These are phyloP conservation scores for Quercus phellos DNA, from an alignment of 331 rosid genomes.

Conservation along the genomic window DNA sequence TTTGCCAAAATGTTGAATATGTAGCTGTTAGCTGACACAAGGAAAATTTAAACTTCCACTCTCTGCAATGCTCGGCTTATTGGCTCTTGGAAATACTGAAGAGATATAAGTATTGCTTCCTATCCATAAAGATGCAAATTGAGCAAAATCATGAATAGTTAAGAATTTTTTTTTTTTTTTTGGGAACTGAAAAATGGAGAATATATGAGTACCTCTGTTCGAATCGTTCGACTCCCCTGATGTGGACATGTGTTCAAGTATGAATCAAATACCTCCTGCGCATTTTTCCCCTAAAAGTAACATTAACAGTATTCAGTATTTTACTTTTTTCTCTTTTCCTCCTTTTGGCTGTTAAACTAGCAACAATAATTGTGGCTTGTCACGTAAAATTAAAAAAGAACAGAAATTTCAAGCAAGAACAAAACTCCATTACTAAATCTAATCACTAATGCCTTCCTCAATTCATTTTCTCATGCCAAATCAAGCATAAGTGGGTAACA, in stretches of 20 bases:
- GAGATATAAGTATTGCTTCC: slow-evolving; percentile 92
- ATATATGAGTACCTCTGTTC: slow-evolving; percentile 64
- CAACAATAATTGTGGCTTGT: background rate
- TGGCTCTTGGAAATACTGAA: slow-evolving; percentile 93
- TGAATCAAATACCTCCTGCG: slow-evolving; percentile 43
- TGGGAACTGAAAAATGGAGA: background rate
- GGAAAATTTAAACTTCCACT: background rate
- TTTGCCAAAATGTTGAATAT: background rate
- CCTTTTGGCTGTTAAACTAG: background rate
- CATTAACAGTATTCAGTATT: slow-evolving; percentile 11
- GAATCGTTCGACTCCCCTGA: slow-evolving; percentile 98
- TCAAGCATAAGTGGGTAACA: background rate
- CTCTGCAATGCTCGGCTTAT: slow-evolving; percentile 50
- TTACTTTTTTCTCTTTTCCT: background rate
- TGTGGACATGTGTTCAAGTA: slow-evolving; percentile 88
- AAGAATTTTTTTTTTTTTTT: background rate
- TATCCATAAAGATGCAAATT: slow-evolving; percentile 33
- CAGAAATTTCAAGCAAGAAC: background rate
- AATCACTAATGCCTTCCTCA: background rate
- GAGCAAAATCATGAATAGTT: background rate
- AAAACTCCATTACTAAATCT: background rate
- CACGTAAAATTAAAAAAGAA: background rate
- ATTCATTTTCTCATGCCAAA: background rate
- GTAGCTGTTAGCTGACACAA: background rate
- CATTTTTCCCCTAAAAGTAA: slow-evolving; percentile 51